Percentiles rank a stretch among this genome's conserved stretches.
phyloP scores from a whole-genome alignment of 306 rosid genomes.

The Begonia fuchsioides region DNA sequence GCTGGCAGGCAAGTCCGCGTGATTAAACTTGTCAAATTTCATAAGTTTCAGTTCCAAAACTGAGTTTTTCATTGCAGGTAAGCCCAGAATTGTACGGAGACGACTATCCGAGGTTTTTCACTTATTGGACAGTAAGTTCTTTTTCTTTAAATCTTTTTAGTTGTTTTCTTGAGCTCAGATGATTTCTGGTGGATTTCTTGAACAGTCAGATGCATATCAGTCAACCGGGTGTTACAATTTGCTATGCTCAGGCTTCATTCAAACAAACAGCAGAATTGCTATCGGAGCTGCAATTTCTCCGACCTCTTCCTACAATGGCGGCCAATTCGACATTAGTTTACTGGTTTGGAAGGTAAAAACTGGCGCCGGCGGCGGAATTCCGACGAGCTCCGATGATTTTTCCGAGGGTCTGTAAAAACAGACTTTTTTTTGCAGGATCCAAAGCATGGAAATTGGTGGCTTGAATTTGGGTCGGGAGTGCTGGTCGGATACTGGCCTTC shows the following conservation, averaged over 20 bases:
- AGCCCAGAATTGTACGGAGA: background rate
- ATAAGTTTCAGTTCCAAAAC: background rate
- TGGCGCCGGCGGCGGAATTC: background rate
- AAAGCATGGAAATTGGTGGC: background rate
- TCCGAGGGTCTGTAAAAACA: background rate
- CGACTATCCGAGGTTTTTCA: background rate
- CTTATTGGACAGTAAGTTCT: background rate
- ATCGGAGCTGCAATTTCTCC: conserved; percentile 1
- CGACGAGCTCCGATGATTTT: too few relatives aligned
- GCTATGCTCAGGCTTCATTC: background rate
- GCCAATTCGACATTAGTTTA: background rate
- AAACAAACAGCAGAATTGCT: conserved; percentile 1
- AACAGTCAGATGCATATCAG: conserved; percentile 1
- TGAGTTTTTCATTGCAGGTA: background rate
- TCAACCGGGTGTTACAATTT: background rate
- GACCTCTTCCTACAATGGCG: background rate
- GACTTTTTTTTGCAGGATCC: background rate
- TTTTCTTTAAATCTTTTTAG: too few relatives aligned
- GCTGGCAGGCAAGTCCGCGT: conserved; percentile 59
- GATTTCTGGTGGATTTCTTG: background rate
- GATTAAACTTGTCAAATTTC: background rate
- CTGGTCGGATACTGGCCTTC: conserved; percentile 1
- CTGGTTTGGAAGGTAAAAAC: background rate
- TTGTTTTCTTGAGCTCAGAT: background rate
- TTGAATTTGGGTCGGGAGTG: background rate